Evolutionary conservation across 1,139 yeast genomes (phyloP).

Genomic region (Geotrichum candidum): DNA sequence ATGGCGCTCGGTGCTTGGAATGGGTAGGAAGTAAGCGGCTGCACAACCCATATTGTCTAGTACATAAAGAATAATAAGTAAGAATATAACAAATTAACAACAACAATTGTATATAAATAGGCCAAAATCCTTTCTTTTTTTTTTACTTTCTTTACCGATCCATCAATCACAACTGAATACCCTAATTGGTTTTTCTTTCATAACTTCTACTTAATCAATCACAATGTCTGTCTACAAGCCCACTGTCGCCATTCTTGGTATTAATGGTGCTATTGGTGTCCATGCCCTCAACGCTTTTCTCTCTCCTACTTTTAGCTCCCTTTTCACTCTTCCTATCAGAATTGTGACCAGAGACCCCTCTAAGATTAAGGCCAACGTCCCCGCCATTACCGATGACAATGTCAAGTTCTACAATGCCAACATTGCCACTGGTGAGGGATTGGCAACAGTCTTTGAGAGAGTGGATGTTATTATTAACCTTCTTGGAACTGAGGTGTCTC

Average conservation of each 20-base stretch:
- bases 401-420: constrained; percentile 22
- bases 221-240: constrained; percentile 8
- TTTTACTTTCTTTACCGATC: too few relatives aligned
- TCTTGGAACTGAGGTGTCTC: constrained; percentile 33
- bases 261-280: constrained; percentile 48
- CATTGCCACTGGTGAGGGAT: constrained; percentile 30
- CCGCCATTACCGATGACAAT: constrained; percentile 32
- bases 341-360: constrained; percentile 46
- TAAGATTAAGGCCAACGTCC: constrained; percentile 37
- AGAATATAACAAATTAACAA: too few relatives aligned
- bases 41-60: too few relatives aligned
- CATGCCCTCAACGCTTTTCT: constrained; percentile 44
- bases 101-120: too few relatives aligned
- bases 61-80: too few relatives aligned
- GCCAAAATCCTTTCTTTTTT: background rate
- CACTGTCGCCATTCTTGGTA: constrained; percentile 48
- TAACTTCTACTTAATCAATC: background rate
- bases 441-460: constrained; percentile 40
- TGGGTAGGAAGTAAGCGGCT: too few relatives aligned
- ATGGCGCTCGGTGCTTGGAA: too few relatives aligned
- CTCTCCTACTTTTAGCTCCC: constrained; percentile 40
- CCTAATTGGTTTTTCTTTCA: background rate
- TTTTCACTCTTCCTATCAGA: constrained; percentile 46
- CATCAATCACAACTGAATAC: background rate
- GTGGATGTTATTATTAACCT: constrained; percentile 50